Conservation (phyloP, 2,329 filamentous ascomycete genomes). For the Fusarium virguliforme region DNA sequence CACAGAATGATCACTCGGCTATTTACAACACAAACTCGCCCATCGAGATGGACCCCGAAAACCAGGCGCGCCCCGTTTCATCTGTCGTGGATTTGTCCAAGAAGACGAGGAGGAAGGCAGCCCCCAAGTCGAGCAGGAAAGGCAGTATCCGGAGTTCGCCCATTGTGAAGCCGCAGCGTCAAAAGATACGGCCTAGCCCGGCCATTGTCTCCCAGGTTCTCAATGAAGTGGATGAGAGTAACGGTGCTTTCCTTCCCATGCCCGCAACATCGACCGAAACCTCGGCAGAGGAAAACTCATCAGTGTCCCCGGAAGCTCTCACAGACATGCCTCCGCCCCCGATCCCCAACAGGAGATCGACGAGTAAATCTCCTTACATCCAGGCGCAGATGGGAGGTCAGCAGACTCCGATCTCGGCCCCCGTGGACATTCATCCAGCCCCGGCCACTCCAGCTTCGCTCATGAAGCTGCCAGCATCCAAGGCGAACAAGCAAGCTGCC, state of each 20-base stretch:
- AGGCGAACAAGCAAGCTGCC: conserved; percentile 63
- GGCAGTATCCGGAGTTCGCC: conserved; percentile 78
- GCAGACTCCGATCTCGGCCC: conserved; percentile 46
- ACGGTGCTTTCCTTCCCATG: conserved; percentile 57
- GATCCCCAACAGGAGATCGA: conserved; percentile 76
- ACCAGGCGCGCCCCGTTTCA: conserved; percentile 54
- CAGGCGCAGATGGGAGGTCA: conserved; percentile 65
- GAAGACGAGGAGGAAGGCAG: conserved; percentile 68
- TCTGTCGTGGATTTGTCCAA: conserved; percentile 66
- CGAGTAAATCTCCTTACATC: conserved; percentile 78
- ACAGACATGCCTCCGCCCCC: conserved; percentile 79
- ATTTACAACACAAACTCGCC: conserved; percentile 64
- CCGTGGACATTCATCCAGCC: conserved; percentile 57
- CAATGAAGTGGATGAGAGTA: conserved; percentile 66
- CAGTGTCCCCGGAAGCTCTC: conserved; percentile 75
- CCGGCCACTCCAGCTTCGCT: conserved; percentile 82
- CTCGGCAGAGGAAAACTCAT: conserved; percentile 74
- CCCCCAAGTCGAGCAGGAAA: conserved; percentile 68
- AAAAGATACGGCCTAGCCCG: conserved; percentile 68
- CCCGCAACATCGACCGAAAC: conserved; percentile 65
- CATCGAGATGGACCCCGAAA: conserved; percentile 71
- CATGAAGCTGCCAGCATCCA: conserved; percentile 80
- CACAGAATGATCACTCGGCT: conserved; percentile 55
- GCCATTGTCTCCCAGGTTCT: conserved; percentile 71
- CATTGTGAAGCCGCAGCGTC: conserved; percentile 77